Conservation (phyloP, 1,284 basidiomycete genomes). For the Puccinia triticina region DNA sequence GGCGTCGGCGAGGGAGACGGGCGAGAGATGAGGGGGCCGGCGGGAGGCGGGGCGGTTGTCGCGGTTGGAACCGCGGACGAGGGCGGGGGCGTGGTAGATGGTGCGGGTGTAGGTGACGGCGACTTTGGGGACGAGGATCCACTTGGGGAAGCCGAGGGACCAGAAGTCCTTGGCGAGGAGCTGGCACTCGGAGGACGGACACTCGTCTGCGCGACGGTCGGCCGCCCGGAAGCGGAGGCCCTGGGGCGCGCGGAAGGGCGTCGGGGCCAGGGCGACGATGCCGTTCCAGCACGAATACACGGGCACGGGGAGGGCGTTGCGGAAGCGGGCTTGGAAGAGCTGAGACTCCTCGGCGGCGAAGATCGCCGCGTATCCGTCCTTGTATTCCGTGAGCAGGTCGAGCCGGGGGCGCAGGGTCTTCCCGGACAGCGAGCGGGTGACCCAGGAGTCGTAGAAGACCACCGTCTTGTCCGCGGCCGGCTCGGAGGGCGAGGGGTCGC, state of each 20-base stretch:
- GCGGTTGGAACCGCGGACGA: constrained; percentile 24
- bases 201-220: background rate
- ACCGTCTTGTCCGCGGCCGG: background rate
- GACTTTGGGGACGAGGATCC: constrained; percentile 35
- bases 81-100: constrained; percentile 14
- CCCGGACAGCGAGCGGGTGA: constrained; percentile 3
- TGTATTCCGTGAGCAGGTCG: background rate
- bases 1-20: background rate
- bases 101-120: constrained; percentile 21
- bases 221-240: constrained; percentile 3
- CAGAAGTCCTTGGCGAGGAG: constrained; percentile 35
- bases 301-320: background rate
- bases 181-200: constrained; percentile 23
- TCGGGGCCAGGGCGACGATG: background rate
- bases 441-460: constrained; percentile 22
- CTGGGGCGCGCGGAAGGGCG: background rate
- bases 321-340: background rate
- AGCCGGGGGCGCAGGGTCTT: constrained; percentile 13
- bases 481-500: background rate
- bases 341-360: background rate
- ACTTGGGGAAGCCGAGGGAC: constrained; percentile 15
- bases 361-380: background rate
- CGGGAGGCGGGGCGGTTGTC: background rate
- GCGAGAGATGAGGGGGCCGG: background rate
- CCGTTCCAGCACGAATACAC: constrained; percentile 36